A percentile compares a stretch with the other conserved stretches of the same genome.
Conservation (phyloP, 306 rosid genomes). For the peach (Prunus persica) region Prunus_persica_NCBIv2 NC_034011.1:25950501-25951000, state of each 20-base stretch:
- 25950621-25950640: conserved; percentile 58
- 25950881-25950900: background rate
- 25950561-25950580: background rate
- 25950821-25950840: conserved; percentile 69
- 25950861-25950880: conserved; percentile 10
- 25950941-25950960: background rate
- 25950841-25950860: conserved; percentile 76
- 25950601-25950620: conserved; percentile 57
- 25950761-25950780: conserved; percentile 55
- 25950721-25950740: conserved; percentile 92
- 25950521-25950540: too few species aligned
- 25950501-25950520: too few species aligned
- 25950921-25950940: background rate
- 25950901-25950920: background rate
- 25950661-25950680: conserved; percentile 79
- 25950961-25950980: background rate
- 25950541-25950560: background rate
- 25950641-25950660: conserved; percentile 83
- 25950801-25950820: conserved; percentile 70
- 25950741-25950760: conserved; percentile 77
- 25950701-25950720: conserved; percentile 77
- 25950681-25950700: conserved; percentile 67
- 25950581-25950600: background rate
- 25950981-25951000: background rate
- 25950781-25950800: conserved; percentile 87